Base-by-base conservation (phyloP, 768 basidiomycete species). In the Russula sp. region DNA sequence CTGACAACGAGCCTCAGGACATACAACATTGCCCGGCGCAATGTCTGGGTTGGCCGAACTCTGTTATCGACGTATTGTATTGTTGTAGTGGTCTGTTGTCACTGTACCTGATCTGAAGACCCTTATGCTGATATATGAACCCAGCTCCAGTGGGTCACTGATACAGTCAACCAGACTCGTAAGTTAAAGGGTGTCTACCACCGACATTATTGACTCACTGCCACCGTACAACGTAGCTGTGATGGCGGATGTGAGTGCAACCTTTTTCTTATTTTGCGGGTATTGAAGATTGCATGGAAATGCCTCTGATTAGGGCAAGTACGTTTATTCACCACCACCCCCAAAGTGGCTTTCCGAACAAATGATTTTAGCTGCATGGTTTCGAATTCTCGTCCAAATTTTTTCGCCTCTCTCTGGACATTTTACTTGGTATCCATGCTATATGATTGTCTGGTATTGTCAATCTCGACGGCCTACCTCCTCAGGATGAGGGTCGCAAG, bases 401-500 rank as follows among this genome's bases (percentile, higher is more conserved):
- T 14, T 11, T 63, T 64, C 42, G 64, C 77, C 14, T 75, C 80
- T 0, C 81, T 80, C 45, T 88, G 84, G 81, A 61, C 79, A 4
- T 84, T 81, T 74, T 88, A 88, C 68, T 75, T 81, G 4, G 70
- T 83, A 34, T 77, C 82, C 7, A 85, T 87, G 61, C 55, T 77
- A 14, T 88, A 83, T 70, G 87, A 88, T 68, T 70, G 81, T 7
- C 70, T 78, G 8, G 80, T 81, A 4, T 77, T 83, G 7, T 70
- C 71, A 5, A 72, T 86, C 48, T 84, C 84, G 44, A 75, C 82
- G 6, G 70, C 74, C 54, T 85, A 79, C 67, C 72, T 88, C 18
- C 71, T 84, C 34, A 77, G 77, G 59, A 78, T 80, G 66, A 79
- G 78, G 64, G 59, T 76, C 31, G 61, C 70, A 34, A 10, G 22